Conservation (phyloP, 2,329 filamentous ascomycete genomes). For the Aspergillus intermedius region DNA sequence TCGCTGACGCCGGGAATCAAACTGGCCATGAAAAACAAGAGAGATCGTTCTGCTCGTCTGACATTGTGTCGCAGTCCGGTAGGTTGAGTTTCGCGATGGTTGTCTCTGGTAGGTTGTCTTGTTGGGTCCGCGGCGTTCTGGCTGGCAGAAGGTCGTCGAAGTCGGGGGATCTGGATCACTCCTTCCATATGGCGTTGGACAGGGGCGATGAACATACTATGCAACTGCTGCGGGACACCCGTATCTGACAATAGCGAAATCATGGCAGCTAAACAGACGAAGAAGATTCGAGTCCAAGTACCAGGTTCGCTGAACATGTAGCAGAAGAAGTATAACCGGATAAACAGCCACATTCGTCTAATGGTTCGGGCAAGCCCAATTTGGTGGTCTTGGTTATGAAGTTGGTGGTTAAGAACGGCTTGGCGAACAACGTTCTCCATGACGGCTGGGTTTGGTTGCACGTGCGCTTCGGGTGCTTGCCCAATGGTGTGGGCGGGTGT, state of each 20-base stretch:
- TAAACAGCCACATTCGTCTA: constrained; percentile 50
- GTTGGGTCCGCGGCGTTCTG: constrained; percentile 4
- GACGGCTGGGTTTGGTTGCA: constrained; percentile 13
- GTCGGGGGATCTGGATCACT: constrained; percentile 28
- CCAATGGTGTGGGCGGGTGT: not conserved
- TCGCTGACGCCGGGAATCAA: constrained; percentile 58
- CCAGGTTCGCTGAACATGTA: constrained; percentile 52
- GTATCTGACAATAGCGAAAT: constrained; percentile 38
- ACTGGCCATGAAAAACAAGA: constrained; percentile 58
- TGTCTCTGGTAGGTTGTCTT: not conserved
- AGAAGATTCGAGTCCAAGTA: constrained; percentile 38
- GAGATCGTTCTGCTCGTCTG: constrained; percentile 47
- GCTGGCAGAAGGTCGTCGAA: constrained; percentile 12
- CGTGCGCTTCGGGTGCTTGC: constrained; percentile 7
- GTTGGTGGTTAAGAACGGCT: constrained; percentile 24
- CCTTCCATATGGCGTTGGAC: constrained; percentile 41
- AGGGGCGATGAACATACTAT: constrained; percentile 30
- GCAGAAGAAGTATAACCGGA: constrained; percentile 53
- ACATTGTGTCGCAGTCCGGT: constrained; percentile 24
- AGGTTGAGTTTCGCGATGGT: not conserved
- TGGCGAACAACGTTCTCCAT: constrained; percentile 29
- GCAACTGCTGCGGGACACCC: constrained; percentile 28
- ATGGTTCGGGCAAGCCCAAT: constrained; percentile 36
- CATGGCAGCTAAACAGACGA: constrained; percentile 33
- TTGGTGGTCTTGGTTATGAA: constrained; percentile 17